These are phyloP conservation scores for Oidium heveae DNA, from an alignment of 2,329 filamentous ascomycete species.

Conservation along the genomic window DNA sequence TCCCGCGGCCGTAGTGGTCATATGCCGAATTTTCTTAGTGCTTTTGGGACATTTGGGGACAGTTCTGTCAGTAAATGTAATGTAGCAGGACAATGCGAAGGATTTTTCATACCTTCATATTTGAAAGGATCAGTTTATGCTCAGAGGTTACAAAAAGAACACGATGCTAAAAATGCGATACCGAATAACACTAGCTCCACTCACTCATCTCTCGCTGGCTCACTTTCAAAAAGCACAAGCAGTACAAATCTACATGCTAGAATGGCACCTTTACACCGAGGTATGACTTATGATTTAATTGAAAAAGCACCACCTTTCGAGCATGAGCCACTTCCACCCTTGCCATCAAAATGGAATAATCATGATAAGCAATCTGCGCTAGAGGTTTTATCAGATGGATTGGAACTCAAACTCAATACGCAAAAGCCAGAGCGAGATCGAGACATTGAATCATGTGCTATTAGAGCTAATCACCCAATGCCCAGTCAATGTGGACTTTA, in stretches of 20 bases:
- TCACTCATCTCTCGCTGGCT: constrained; percentile 20
- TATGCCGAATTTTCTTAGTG: too few relatives aligned
- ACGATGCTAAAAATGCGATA: constrained; percentile 31
- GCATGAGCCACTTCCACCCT: constrained; percentile 36
- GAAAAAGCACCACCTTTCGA: constrained; percentile 41
- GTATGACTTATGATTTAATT: constrained; percentile 61
- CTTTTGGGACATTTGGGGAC: too few relatives aligned
- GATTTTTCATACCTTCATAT: constrained; percentile 69
- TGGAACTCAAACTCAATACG: constrained; percentile 38
- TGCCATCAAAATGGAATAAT: constrained; percentile 66
- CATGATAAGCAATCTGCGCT: constrained; percentile 48
- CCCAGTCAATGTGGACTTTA: constrained; percentile 79
- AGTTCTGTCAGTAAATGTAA: too few relatives aligned
- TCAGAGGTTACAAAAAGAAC: constrained; percentile 44
- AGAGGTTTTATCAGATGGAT: constrained; percentile 48
- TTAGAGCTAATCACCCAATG: constrained; percentile 69
- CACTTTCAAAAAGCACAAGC: constrained; percentile 29
- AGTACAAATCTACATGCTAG: constrained; percentile 26
- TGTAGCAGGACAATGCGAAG: constrained; percentile 14
- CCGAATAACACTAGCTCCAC: constrained; percentile 19
- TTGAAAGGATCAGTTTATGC: constrained; percentile 56
- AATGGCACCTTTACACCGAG: constrained; percentile 40
- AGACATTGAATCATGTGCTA: constrained; percentile 53
- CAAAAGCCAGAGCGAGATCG: constrained; percentile 22
- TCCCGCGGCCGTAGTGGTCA: too few relatives aligned